Evolutionary conservation across 768 basidiomycete species (phyloP), one percentile per base, ranked within the genome.

Genomic region (Zangia roseola): DNA sequence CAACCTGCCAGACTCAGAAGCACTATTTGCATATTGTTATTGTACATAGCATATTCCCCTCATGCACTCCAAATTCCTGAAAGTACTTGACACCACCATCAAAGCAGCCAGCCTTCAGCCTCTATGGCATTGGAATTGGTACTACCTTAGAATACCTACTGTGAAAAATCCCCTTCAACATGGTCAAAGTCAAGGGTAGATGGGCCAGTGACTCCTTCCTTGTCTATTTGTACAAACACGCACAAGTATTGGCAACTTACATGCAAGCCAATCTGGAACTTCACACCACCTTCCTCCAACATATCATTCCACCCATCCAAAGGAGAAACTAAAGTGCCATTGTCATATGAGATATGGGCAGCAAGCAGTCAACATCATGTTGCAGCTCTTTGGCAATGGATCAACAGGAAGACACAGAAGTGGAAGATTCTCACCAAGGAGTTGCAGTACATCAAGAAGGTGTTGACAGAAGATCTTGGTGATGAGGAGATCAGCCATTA

Each of bases 131-230:
- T 6, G 55, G 62, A 48, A 65, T 69, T 6, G 61, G 69, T 1
- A 43, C 62, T 4, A 72, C 69, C 0, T 55, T 75, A 0, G 65
- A 70, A 43, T 74, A 73, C 47, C 62, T 74, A 0, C 61, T 75
- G 5, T 53, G 61, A 7, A 69, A 68, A 0, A 46, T 69, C 0
- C 65, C 71, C 4, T 69, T 76, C 36, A 64, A 75, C 3, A 67
- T 69, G 0, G 59, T 74, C 26, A 71, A 71, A 38, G 54, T 56
- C 1, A 74, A 60, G 19, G 43, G 34, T 2, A 5, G 34, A 6
- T 76, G 73, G 74, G 48, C 56, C 0, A 66, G 69, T 26, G 64
- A 74, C 10, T 59, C 68, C 2, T 74, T 70, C 52, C 20, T 49
- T 2, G 4, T 57, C 0, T 70, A 69, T 46, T 58, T 69, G 5